Conservation (phyloP, 805 yeast genomes). For the Millerozyma miso region DNA sequence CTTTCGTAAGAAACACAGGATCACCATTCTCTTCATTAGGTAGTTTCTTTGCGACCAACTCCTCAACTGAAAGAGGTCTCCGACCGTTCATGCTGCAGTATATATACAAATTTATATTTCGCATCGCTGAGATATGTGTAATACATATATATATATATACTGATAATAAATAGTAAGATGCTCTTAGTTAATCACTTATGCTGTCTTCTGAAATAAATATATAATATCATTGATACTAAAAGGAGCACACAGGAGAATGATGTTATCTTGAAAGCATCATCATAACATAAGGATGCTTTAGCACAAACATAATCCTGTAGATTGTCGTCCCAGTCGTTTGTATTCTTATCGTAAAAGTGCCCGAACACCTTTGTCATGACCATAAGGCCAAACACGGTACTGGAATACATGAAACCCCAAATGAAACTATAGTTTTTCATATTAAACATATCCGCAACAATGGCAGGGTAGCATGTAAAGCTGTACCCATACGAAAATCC, state of each 20-base stretch:
- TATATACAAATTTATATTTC: not conserved
- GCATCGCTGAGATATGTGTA: not conserved
- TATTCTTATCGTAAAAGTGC: conserved; percentile 22
- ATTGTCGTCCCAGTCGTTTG: conserved; percentile 13
- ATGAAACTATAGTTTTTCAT: conserved; percentile 29
- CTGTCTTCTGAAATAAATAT: conserved; percentile 12
- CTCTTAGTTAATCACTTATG: not conserved
- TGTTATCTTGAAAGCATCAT: conserved; percentile 23
- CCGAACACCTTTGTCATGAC: conserved; percentile 31
- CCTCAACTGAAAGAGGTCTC: conserved; percentile 24
- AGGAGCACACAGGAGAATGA: conserved; percentile 17
- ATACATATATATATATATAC: not conserved
- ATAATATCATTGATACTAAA: conserved; percentile 15
- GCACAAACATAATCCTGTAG: conserved; percentile 17
- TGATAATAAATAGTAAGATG: not conserved
- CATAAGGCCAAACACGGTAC: conserved; percentile 29
- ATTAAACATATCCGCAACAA: conserved; percentile 28
- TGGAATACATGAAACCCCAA: conserved; percentile 32
- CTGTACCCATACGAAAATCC: conserved; percentile 34
- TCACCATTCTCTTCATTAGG: conserved; percentile 4
- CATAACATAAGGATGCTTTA: conserved; percentile 27
- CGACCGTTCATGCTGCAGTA: conserved; percentile 11
- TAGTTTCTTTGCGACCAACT: conserved; percentile 11
- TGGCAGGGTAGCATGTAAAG: conserved; percentile 32
- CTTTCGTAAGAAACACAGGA: conserved; percentile 20